Percentiles rank a stretch among this genome's conserved stretches.
Conservation (phyloP, 768 basidiomycete species). For the Suillus paluster region DNA sequence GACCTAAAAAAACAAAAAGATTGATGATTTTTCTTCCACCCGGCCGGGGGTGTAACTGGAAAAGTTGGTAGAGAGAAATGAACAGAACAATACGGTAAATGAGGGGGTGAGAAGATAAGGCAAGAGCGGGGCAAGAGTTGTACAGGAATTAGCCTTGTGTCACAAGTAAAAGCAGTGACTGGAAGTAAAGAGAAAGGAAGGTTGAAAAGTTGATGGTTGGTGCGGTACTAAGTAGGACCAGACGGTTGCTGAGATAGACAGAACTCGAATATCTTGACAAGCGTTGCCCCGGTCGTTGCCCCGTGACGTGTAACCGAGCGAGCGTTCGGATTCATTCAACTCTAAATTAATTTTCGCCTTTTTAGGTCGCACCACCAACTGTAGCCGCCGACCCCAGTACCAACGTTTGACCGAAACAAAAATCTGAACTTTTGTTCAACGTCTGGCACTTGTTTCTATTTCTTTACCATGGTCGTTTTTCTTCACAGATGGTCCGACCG, state of each 20-base stretch:
- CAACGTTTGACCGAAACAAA: too few species aligned
- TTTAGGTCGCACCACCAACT: not conserved
- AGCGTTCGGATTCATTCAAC: not conserved
- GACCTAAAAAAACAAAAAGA: conserved; percentile 4
- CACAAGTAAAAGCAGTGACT: not conserved
- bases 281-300: conserved; percentile 1
- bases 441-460: not conserved
- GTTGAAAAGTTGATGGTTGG: conserved; percentile 2
- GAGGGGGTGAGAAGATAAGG: not conserved
- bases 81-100: not conserved
- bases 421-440: not conserved
- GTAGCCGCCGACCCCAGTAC: too few species aligned
- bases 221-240: conserved; percentile 6
- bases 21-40: not conserved
- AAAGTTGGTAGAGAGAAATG: not conserved
- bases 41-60: not conserved
- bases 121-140: not conserved
- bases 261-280: conserved; percentile 7
- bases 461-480: too few species aligned
- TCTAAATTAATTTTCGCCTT: conserved; percentile 4
- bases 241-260: conserved; percentile 6
- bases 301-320: conserved; percentile 9
- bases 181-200: conserved; percentile 7
- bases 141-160: conserved; percentile 1
- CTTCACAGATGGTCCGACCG: too few species aligned